Base-by-base conservation (phyloP, 2,329 filamentous ascomycete genomes). In the Aspergillus luchuensis region DNA sequence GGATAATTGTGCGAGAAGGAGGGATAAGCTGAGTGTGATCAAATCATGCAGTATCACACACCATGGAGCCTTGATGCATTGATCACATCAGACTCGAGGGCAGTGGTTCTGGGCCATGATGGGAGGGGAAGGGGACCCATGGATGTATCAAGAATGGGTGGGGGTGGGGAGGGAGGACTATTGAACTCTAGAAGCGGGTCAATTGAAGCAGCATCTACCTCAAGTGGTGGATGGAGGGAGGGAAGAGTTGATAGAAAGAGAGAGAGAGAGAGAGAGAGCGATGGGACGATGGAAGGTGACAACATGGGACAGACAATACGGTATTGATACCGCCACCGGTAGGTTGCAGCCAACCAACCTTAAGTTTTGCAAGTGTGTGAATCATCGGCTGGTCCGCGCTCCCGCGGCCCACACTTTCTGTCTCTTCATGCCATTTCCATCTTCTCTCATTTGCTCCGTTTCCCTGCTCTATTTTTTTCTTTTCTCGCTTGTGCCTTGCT, bases 351-450 rank as follows among this genome's bases (percentile, higher is more conserved):
- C 47, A 50, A 28, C 47, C 47, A 50, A 30, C 47, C 45, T 49
- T 50, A 50, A 50, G 25, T 28, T 28, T 49, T 28, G 45, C 15
- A 36, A 36, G 13, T 30, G 45, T 45, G 25, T 50, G 25, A 50
- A 30, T 50, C 47, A 50, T 30, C 47, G 47, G 47, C 47, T 50
- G 47, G 47, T 50, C 47, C 47, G 47, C 47, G 47, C 47, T 50
- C 23, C 47, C 23, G 47, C 47, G 45, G 45, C 45, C 45, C 45
- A 49, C 45, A 25, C 21, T 49, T 49, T 49, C 13, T 30, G 17
- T 30, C 5, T 28, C 23, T 50, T 50, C 47, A 50, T 30, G 23
- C 25, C 21, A 49, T 25, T 49, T 49, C 45, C 45, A 49, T 49
- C 45, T 15, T 13, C 19, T 45, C 17, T 45, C 41, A 45, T 45